Evolutionary conservation across 106 monocot species (phyloP).

Genomic region (Iris macrosiphon): DNA sequence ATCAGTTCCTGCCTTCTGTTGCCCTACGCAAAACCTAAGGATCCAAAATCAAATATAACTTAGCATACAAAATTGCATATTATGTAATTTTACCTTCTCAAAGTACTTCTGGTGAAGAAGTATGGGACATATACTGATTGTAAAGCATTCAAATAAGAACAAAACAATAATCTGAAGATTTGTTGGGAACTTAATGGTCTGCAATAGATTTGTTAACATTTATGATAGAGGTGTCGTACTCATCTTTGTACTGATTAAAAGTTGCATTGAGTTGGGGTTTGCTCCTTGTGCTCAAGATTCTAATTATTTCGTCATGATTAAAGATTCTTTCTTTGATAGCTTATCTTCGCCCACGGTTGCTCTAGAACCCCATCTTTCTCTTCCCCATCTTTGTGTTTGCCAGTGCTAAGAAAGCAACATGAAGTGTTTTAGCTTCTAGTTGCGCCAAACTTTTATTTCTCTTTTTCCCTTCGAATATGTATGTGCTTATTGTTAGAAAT

Average conservation of each 20-base stretch:
- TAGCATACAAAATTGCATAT: too few relatives aligned
- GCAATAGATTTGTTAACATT: conserved; percentile 36
- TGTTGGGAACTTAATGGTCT: neutral
- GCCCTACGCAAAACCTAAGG: conserved; percentile 39
- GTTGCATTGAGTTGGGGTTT: conserved; percentile 78
- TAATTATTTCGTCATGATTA: conserved; percentile 48
- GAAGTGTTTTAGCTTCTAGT: conserved; percentile 54
- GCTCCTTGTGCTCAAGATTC: conserved; percentile 84
- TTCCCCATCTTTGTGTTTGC: neutral
- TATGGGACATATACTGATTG: conserved; percentile 31
- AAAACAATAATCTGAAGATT: neutral
- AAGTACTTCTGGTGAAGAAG: conserved; percentile 45
- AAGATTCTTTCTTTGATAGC: conserved; percentile 23
- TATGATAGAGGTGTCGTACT: conserved; percentile 38
- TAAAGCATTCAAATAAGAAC: neutral
- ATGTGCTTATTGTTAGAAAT: conserved; percentile 48
- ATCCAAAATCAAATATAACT: neutral
- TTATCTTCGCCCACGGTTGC: neutral
- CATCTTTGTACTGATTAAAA: conserved; percentile 75
- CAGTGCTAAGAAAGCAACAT: conserved; percentile 24
- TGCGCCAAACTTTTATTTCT: conserved; percentile 36
- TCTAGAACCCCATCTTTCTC: neutral
- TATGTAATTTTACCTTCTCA: conserved; percentile 43
- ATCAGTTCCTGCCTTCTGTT: conserved; percentile 20
- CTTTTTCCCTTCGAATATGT: conserved; percentile 58